Percentiles rank a stretch among this genome's conserved stretches.
phyloP scores from a whole-genome alignment of 1,284 basidiomycete species.

The Kalmanozyma brasiliensis region DNA sequence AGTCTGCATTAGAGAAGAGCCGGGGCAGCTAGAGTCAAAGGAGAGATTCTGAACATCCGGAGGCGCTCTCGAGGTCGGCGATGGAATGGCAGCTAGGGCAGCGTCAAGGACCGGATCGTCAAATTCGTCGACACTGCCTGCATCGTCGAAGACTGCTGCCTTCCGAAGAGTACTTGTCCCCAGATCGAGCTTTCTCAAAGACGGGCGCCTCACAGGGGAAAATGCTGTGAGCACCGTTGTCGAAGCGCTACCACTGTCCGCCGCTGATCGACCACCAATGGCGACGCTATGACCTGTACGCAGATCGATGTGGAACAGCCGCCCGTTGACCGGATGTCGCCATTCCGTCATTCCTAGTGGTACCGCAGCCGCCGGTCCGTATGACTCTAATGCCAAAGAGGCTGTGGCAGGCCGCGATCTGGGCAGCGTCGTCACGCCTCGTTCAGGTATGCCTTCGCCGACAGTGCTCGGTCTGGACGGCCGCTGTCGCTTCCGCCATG shows the following conservation, averaged over 20 bases:
- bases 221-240: too few relatives aligned
- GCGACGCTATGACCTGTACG: constrained; percentile 32
- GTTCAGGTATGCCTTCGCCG: neutral
- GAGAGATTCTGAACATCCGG: constrained; percentile 17
- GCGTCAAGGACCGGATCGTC: constrained; percentile 28
- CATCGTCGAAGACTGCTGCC: neutral
- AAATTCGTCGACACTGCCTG: constrained; percentile 14
- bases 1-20: neutral
- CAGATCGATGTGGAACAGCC: constrained; percentile 27
- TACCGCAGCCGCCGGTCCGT: neutral
- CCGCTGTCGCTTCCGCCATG: constrained; percentile 18
- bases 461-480: constrained; percentile 2
- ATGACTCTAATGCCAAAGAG: constrained; percentile 16
- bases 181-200: constrained; percentile 5
- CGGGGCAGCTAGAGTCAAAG: constrained; percentile 18
- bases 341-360: constrained; percentile 18
- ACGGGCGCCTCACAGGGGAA: constrained; percentile 7
- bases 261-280: neutral
- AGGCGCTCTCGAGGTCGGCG: constrained; percentile 1
- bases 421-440: too few relatives aligned
- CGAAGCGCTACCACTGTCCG: too few relatives aligned
- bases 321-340: constrained; percentile 22
- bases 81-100: constrained; percentile 18
- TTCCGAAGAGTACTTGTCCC: neutral
- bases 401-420: constrained; percentile 14